A percentile compares a stretch with the other conserved stretches of the same genome.
Evolutionary conservation across 164 flowering plant species (phyloP).

Genomic region (Nymphaea thermarum): DNA sequence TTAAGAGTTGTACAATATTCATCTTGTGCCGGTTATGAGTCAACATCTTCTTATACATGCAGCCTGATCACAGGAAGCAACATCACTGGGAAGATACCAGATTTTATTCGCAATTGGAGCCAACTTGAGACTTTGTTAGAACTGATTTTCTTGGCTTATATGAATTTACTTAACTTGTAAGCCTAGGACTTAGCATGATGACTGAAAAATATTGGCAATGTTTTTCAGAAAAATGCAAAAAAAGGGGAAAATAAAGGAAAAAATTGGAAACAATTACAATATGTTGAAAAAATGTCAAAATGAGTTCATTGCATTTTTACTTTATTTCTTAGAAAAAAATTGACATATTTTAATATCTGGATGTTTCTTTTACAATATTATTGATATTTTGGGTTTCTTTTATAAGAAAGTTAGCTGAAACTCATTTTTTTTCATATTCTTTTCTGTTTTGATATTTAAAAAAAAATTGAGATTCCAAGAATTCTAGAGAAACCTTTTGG

Average conservation of each 20-base stretch:
- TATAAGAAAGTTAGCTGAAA: no score
- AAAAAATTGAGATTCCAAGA: no score
- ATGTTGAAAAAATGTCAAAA: no score
- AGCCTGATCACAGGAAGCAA: constrained; percentile 31
- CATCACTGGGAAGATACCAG: constrained; percentile 32
- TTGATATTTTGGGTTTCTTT: no score
- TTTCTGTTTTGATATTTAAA: no score
- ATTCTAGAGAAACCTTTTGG: no score
- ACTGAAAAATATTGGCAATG: neutral
- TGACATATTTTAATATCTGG: neutral
- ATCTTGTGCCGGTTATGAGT: neutral
- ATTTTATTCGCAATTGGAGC: constrained; percentile 20
- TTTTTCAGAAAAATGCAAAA: neutral
- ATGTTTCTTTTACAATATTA: no score
- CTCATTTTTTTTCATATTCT: no score
- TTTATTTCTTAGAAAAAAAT: no score
- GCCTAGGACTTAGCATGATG: neutral
- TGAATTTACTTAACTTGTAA: neutral
- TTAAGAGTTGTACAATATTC: no score
- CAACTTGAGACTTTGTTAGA: constrained; percentile 23
- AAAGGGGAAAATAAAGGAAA: neutral
- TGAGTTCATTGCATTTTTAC: no score
- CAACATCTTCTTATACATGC: constrained; percentile 2
- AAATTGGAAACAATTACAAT: no score
- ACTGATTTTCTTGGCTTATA: neutral